Evolutionary conservation across 208 protist species (phyloP), one percentile per base, ranked within the genome.

Genomic region (Acanthamoeba healyi): DNA sequence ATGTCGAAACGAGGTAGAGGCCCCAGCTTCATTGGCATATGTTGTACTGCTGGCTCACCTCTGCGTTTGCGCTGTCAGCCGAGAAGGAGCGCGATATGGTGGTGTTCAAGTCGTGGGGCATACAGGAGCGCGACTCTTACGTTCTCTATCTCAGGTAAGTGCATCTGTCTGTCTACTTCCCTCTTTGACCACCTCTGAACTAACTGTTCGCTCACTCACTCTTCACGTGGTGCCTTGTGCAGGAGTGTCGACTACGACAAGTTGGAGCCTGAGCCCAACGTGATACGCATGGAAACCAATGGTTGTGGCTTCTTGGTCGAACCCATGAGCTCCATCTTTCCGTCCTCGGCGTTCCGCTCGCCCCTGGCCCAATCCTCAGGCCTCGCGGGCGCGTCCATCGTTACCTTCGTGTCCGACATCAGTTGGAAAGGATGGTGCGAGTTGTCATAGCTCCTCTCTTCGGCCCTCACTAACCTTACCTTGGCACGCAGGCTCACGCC

Each of bases 401-500:
- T 92, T 26, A 92, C 86, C 22, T 92, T 92, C 34, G 86, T 92
- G 29, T 92, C 86, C 24, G 61, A 92, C 40, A 67, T 92, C 44
- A 15, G 72, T 15, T 92, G 86, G 86, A 92, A 92, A 2, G 86
- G 86, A 1, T 92, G 86, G 86, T 92, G 72, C 61, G 38, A n/a
- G n/a, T n/a, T n/a, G n/a, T n/a, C n/a, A n/a, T n/a, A n/a, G n/a
- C n/a, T 29, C 70, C 32, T 24, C 46, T 36, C 44, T 86, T n/a
- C 3, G 38, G 9, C n/a, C 67, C 36, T 6, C 38, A 17, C 2
- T n/a, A 26, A 26, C 67, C 22, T 77, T 7, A 24, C 22, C 19
- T 22, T 77, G 10, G 26, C 67, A 77, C 70, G 34, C 34, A 92
- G 86, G 86, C 54, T 92, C 19, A 67, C 86, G 22, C 86, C 86